phyloP scores from a whole-genome alignment of 768 basidiomycete species.

The Inosperma sp. region DNA sequence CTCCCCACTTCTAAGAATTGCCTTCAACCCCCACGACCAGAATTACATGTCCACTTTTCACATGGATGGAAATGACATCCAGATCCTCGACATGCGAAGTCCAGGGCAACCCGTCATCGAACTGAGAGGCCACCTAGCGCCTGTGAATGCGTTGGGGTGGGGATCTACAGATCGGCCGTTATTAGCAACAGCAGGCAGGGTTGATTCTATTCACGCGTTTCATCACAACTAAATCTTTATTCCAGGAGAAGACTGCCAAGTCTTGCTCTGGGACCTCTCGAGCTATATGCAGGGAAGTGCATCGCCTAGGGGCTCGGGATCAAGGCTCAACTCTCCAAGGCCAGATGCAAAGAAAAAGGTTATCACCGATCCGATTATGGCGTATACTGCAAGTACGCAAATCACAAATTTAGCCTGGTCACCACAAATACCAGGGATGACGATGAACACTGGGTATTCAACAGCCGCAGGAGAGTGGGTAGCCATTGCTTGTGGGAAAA shows the following conservation, averaged over 20 bases:
- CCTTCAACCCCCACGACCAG: slow-evolving; percentile 86
- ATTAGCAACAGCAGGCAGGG: slow-evolving; percentile 80
- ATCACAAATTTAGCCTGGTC: slow-evolving; percentile 87
- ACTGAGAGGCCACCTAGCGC: slow-evolving; percentile 73
- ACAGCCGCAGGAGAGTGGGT: slow-evolving; percentile 83
- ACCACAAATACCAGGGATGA: slow-evolving; percentile 73
- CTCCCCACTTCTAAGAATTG: slow-evolving; percentile 78
- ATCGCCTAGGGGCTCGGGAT: slow-evolving; percentile 66
- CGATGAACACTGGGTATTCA: slow-evolving; percentile 68
- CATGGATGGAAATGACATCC: slow-evolving; percentile 83
- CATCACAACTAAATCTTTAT: slow-evolving; percentile 6
- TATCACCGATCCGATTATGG: slow-evolving; percentile 75
- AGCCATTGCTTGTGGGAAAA: slow-evolving; percentile 77
- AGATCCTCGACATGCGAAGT: slow-evolving; percentile 95
- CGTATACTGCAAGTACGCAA: slow-evolving; percentile 73
- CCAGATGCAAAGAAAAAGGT: slow-evolving; percentile 76
- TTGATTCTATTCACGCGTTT: not conserved
- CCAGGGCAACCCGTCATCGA: slow-evolving; percentile 96
- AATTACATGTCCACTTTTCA: slow-evolving; percentile 98
- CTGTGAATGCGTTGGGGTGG: slow-evolving; percentile 89
- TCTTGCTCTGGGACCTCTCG: slow-evolving; percentile 89
- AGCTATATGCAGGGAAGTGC: slow-evolving; percentile 55
- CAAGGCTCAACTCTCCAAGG: slow-evolving; percentile 73
- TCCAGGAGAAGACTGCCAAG: slow-evolving; percentile 87
- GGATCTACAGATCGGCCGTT: slow-evolving; percentile 78